Evolutionary conservation across 805 yeast genomes (phyloP).

Genomic region (Hanseniaspora hatyaiensis): DNA sequence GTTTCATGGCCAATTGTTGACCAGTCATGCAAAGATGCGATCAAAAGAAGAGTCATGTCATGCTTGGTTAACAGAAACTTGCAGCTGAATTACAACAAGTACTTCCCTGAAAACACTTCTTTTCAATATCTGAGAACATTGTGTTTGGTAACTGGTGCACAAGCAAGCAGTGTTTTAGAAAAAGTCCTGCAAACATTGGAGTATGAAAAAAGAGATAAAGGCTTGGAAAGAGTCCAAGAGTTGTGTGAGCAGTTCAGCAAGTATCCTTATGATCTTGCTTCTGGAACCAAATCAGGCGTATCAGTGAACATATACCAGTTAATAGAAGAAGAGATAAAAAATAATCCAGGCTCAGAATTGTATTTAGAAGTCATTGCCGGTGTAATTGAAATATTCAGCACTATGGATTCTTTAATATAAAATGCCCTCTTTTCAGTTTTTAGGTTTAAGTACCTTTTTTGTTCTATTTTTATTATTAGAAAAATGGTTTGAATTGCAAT

Average conservation of each 20-base stretch:
- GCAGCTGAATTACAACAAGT: conserved; percentile 43
- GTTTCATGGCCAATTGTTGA: conserved; percentile 96
- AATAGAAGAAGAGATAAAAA: conserved; percentile 36
- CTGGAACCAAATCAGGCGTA: conserved; percentile 50
- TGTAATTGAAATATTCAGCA: conserved; percentile 75
- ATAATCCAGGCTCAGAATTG: conserved; percentile 39
- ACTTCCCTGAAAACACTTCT: conserved; percentile 57
- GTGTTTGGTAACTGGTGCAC: conserved; percentile 74
- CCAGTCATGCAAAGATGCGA: conserved; percentile 66
- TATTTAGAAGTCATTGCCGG: conserved; percentile 86
- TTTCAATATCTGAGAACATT: conserved; percentile 67
- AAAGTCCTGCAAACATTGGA: conserved; percentile 66
- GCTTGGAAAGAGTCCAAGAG: conserved; percentile 90
- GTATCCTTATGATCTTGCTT: conserved; percentile 59
- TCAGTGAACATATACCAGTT: conserved; percentile 53
- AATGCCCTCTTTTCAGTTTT: no score
- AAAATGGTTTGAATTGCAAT: conserved; percentile 13
- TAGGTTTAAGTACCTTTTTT: no score
- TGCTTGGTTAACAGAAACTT: conserved; percentile 63
- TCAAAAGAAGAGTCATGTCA: conserved; percentile 59
- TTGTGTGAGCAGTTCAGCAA: conserved; percentile 69
- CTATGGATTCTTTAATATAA: conserved; percentile 78
- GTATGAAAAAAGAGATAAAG: conserved; percentile 83
- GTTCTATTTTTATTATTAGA: no score
- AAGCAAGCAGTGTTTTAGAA: conserved; percentile 93